Evolutionary conservation across 2,329 filamentous ascomycete genomes (phyloP).

Genomic region (Trichoderma brevicompactum): DNA sequence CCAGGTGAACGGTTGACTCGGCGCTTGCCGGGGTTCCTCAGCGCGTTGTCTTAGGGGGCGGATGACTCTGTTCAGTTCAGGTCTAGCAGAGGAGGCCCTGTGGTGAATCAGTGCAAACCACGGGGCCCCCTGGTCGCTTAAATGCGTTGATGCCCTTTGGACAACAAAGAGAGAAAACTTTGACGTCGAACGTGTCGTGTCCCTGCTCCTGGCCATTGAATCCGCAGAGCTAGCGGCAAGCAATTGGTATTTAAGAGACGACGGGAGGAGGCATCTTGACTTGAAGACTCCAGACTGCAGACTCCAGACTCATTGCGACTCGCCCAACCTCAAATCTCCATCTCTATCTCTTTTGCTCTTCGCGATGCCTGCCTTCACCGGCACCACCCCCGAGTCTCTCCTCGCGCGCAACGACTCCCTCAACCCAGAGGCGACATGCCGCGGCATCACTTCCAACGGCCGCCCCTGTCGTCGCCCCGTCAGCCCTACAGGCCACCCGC

Average conservation of each 20-base stretch:
- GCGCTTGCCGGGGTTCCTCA: slow-evolving; percentile 11
- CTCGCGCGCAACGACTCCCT: slow-evolving; percentile 82
- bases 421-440: slow-evolving; percentile 81
- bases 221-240: background rate
- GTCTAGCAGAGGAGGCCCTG: background rate
- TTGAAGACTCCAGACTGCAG: slow-evolving; percentile 30
- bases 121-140: slow-evolving; percentile 7
- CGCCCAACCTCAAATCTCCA: no score
- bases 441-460: slow-evolving; percentile 83
- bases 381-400: slow-evolving; percentile 76
- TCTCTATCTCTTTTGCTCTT: no score
- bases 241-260: slow-evolving; percentile 4
- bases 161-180: background rate
- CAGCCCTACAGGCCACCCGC: slow-evolving; percentile 19
- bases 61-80: background rate
- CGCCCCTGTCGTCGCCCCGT: slow-evolving; percentile 79
- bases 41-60: background rate
- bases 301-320: background rate
- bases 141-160: slow-evolving; percentile 27
- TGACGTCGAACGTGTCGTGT: background rate
- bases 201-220: background rate
- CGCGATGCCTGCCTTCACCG: slow-evolving; percentile 44
- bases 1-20: slow-evolving; percentile 14
- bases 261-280: background rate
- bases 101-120: slow-evolving; percentile 22